Evolutionary conservation across 768 basidiomycete genomes (phyloP).

Genomic region (Serendipita indica): DNA sequence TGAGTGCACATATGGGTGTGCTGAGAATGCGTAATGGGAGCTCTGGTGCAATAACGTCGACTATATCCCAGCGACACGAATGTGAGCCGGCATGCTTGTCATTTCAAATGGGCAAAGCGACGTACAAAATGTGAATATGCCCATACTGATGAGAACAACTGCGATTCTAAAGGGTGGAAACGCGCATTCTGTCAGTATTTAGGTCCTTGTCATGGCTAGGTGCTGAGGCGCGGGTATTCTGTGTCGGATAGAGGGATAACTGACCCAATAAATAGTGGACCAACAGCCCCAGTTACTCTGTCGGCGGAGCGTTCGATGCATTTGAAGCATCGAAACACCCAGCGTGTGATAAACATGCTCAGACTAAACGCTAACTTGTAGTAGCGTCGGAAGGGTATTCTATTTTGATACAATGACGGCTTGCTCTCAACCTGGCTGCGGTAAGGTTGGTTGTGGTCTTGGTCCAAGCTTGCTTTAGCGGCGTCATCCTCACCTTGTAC

Average conservation of each 20-base stretch:
- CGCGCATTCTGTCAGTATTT: too few species aligned
- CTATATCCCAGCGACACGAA: slow-evolving; percentile 27
- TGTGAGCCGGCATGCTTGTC: not conserved
- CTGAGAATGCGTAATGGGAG: slow-evolving; percentile 45
- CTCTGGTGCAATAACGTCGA: slow-evolving; percentile 60
- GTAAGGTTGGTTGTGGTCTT: too few species aligned
- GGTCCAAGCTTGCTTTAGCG: too few species aligned
- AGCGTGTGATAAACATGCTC: slow-evolving; percentile 13
- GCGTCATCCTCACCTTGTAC: too few species aligned
- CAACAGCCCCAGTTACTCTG: slow-evolving; percentile 73
- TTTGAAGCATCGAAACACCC: slow-evolving; percentile 48
- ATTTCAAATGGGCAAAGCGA: slow-evolving; percentile 14
- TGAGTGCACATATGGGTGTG: slow-evolving; percentile 55
- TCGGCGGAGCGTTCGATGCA: slow-evolving; percentile 61
- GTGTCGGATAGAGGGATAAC: too few species aligned
- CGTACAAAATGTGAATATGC: slow-evolving; percentile 71
- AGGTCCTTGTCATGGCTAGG: too few species aligned
- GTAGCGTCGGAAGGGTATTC: not conserved
- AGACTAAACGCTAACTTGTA: too few species aligned
- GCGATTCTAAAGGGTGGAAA: too few species aligned
- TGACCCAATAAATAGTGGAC: slow-evolving; percentile 83
- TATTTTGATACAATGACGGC: too few species aligned
- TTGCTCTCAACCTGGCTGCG: too few species aligned
- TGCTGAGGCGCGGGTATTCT: too few species aligned
- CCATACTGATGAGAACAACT: slow-evolving; percentile 48